Percentiles rank a stretch among this genome's conserved stretches.
phyloP scores from a whole-genome alignment of 495 filamentous ascomycete genomes.

The Aspergillus affinis region DNA sequence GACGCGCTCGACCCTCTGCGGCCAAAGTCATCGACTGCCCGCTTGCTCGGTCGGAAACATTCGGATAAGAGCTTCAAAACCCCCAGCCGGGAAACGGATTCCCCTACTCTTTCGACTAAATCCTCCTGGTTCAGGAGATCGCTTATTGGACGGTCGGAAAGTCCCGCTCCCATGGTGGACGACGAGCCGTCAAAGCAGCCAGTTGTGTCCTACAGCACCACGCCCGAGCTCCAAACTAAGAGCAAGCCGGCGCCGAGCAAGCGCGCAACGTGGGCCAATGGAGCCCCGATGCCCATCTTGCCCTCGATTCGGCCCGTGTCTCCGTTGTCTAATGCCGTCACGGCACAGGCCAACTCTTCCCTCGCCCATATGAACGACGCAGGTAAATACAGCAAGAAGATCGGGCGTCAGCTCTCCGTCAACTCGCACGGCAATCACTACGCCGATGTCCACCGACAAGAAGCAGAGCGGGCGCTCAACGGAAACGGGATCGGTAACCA shows the following conservation, averaged over 20 bases:
- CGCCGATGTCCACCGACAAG: slow-evolving; percentile 81
- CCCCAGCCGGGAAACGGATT: slow-evolving; percentile 65
- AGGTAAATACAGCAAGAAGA: slow-evolving; percentile 79
- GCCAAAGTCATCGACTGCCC: slow-evolving; percentile 85
- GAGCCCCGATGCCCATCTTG: slow-evolving; percentile 94
- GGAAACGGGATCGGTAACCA: slow-evolving; percentile 77
- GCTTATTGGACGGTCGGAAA: slow-evolving; percentile 69
- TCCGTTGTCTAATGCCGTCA: slow-evolving; percentile 86
- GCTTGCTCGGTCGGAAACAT: slow-evolving; percentile 81
- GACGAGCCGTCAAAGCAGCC: slow-evolving; percentile 39
- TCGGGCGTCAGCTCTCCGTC: slow-evolving; percentile 91
- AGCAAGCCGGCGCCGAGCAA: slow-evolving; percentile 63
- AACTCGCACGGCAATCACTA: slow-evolving; percentile 94
- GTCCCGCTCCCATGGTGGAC: slow-evolving; percentile 48
- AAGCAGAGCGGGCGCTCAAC: slow-evolving; percentile 87
- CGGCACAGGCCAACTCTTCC: slow-evolving; percentile 71
- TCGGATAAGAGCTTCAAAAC: slow-evolving; percentile 69
- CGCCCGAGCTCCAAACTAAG: slow-evolving; percentile 54
- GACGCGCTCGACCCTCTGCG: slow-evolving; percentile 92
- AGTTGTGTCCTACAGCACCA: slow-evolving; percentile 54
- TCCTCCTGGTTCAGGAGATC: slow-evolving; percentile 96
- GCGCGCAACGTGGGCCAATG: slow-evolving; percentile 85
- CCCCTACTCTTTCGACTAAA: slow-evolving; percentile 71
- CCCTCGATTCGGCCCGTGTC: slow-evolving; percentile 95
- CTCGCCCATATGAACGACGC: slow-evolving; percentile 25